Percentiles rank a stretch among this genome's conserved stretches.
Conservation (phyloP, 2,329 filamentous ascomycete genomes). For the Alternaria dauci region DNA sequence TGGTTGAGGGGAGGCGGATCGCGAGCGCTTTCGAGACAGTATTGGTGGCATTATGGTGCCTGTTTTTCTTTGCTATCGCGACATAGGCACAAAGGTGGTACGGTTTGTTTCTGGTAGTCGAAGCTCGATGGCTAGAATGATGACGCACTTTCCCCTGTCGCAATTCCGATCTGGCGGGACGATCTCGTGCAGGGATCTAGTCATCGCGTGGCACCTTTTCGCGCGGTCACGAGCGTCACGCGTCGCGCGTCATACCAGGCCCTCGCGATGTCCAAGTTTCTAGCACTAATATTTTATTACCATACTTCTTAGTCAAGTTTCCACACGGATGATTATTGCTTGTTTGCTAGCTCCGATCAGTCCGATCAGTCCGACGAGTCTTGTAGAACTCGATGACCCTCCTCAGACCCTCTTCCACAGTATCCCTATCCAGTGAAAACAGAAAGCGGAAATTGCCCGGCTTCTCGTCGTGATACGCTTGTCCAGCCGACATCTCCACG, state of each 20-base stretch:
- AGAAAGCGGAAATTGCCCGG: conserved; percentile 56
- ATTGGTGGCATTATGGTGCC: conserved; percentile 68
- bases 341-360: not conserved
- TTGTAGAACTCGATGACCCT: conserved; percentile 20
- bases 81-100: conserved; percentile 1
- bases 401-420: conserved; percentile 48
- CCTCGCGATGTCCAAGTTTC: not conserved
- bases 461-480: conserved; percentile 47
- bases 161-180: conserved; percentile 28
- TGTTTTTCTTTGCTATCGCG: not conserved
- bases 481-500: conserved; percentile 33
- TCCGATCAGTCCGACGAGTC: not conserved
- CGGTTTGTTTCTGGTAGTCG: not conserved
- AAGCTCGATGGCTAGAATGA: conserved; percentile 24
- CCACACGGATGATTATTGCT: not conserved
- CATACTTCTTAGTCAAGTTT: not conserved
- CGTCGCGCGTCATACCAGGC: not conserved
- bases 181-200: conserved; percentile 25
- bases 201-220: conserved; percentile 24
- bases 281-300: not conserved
- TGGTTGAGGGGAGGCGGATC: conserved; percentile 56
- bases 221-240: conserved; percentile 25
- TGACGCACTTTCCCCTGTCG: conserved; percentile 34
- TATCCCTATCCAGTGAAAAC: conserved; percentile 48
- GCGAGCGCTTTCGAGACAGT: conserved; percentile 71